Evolutionary conservation across 2,329 filamentous ascomycete species (phyloP).

Genomic region (Aspergillus calidoustus): DNA sequence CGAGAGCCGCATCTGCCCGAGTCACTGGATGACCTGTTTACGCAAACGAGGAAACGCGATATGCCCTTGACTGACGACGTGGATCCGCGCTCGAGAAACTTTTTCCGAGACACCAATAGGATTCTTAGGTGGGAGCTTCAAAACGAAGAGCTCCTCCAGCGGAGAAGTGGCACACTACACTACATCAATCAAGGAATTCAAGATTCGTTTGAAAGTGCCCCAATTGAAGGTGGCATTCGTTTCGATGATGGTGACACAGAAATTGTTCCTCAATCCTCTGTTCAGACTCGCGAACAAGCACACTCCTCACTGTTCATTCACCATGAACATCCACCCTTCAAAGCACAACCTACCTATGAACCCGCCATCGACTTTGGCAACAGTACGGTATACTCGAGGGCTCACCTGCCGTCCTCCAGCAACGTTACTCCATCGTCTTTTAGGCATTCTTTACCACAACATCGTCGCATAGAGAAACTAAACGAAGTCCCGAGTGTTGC

Average conservation of each 20-base stretch:
- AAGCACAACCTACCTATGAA: not conserved
- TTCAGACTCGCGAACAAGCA: not conserved
- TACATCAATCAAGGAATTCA: constrained; percentile 47
- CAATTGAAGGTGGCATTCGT: constrained; percentile 38
- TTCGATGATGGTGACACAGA: constrained; percentile 35
- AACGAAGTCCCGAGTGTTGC: constrained; percentile 24
- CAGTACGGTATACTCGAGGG: not conserved
- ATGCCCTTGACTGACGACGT: constrained; percentile 20
- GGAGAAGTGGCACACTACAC: constrained; percentile 25
- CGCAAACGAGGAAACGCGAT: constrained; percentile 20
- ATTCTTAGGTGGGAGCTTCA: constrained; percentile 46
- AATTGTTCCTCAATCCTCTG: constrained; percentile 2
- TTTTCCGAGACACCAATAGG: constrained; percentile 35
- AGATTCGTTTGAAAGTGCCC: constrained; percentile 35
- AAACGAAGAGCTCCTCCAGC: constrained; percentile 35
- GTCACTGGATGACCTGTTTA: constrained; percentile 39
- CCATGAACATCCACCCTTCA: not conserved
- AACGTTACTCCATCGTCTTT: not conserved
- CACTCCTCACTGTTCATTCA: not conserved
- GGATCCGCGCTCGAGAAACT: constrained; percentile 33
- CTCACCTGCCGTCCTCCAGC: not conserved
- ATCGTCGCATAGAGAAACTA: constrained; percentile 35
- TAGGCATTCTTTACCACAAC: constrained; percentile 14
- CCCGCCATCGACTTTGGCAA: not conserved
- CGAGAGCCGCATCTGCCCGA: constrained; percentile 22